These are phyloP conservation scores for Eimeria nieschulzi DNA, from an alignment of 169 alveolate genomes.

Conservation along the genomic window DNA sequence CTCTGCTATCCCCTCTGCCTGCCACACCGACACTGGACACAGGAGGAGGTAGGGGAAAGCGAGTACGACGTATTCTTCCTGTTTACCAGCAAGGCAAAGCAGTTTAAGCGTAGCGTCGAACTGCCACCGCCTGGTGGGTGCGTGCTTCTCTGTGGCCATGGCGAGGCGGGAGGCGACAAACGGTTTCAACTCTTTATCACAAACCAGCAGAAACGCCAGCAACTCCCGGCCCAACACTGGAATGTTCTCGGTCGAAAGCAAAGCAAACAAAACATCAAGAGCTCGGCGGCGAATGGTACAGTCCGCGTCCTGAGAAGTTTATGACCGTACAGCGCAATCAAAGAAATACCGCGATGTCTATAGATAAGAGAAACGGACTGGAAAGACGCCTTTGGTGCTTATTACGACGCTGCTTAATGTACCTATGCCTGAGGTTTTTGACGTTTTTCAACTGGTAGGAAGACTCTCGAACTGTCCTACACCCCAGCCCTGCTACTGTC, in stretches of 20 bases:
- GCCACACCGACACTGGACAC: too few relatives aligned
- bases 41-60: too few relatives aligned
- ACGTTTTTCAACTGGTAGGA: slow-evolving; percentile 40
- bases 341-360: slow-evolving; percentile 41
- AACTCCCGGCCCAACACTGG: slow-evolving; percentile 67
- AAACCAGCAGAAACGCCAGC: slow-evolving; percentile 57
- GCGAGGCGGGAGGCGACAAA: slow-evolving; percentile 31
- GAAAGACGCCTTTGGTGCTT: too few relatives aligned
- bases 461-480: too few relatives aligned
- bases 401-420: too few relatives aligned
- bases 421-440: slow-evolving; percentile 74
- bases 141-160: slow-evolving; percentile 39
- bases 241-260: slow-evolving; percentile 89
- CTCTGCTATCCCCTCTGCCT: not conserved
- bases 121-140: slow-evolving; percentile 73
- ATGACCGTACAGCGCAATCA: slow-evolving; percentile 81
- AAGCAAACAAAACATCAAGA: slow-evolving; percentile 94
- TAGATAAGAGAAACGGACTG: too few relatives aligned
- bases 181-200: slow-evolving; percentile 55
- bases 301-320: slow-evolving; percentile 93
- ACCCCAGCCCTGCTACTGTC: too few relatives aligned
- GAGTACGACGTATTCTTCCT: too few relatives aligned
- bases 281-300: slow-evolving; percentile 96
- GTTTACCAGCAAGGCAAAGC: slow-evolving; percentile 38
- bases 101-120: slow-evolving; percentile 73